A percentile compares a stretch with the other conserved stretches of the same genome.
phyloP scores from a whole-genome alignment of 1,284 basidiomycete species.

The Ustilago bromivora region DNA sequence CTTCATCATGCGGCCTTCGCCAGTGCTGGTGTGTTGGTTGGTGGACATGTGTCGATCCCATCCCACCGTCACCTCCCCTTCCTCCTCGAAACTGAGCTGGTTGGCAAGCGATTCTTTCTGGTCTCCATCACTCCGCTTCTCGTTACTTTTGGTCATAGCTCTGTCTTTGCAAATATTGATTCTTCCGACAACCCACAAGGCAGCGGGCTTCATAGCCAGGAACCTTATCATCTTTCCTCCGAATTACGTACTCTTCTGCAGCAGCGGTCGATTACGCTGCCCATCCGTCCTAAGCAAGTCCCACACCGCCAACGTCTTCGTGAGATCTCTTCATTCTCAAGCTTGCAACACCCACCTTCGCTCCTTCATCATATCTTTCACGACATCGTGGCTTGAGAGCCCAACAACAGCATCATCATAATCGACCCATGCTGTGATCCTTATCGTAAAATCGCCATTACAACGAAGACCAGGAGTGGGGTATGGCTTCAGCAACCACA shows the following conservation, averaged over 20 bases:
- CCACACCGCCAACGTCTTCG: not conserved
- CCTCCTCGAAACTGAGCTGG: not conserved
- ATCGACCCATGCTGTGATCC: not conserved
- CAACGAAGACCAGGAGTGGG: not conserved
- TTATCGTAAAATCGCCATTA: not conserved
- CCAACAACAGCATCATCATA: not conserved
- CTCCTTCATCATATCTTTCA: not conserved
- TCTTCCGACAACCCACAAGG: not conserved
- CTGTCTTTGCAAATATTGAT: constrained; percentile 2
- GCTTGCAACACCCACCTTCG: not conserved
- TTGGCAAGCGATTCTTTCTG: not conserved
- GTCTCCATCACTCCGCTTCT: not conserved
- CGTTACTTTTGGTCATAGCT: not conserved
- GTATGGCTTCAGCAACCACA: constrained; percentile 19
- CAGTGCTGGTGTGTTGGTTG: not conserved
- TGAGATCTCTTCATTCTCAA: not conserved
- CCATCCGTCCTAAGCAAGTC: not conserved
- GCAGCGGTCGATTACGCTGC: not conserved
- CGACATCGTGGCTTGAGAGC: not conserved
- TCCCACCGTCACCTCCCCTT: not conserved
- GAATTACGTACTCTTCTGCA: not conserved
- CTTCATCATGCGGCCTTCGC: not conserved
- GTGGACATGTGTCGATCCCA: constrained; percentile 5
- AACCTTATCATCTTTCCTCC: constrained; percentile 1
- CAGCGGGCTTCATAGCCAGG: constrained; percentile 1